phyloP scores from a whole-genome alignment of 768 basidiomycete species.

The Crassisporium funariophilum region DNA sequence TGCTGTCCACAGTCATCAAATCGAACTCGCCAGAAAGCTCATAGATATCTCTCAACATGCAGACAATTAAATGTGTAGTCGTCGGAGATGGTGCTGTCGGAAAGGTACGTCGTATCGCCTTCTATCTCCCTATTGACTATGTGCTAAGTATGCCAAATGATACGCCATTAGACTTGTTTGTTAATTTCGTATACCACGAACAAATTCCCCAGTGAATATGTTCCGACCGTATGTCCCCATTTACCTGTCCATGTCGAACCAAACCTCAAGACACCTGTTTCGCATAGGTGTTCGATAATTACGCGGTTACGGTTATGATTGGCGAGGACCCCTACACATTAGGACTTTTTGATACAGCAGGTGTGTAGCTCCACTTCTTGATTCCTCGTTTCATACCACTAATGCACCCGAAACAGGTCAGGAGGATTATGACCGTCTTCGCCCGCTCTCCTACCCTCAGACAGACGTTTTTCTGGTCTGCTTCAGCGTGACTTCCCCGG shows the following conservation, averaged over 20 bases:
- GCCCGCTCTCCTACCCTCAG: slow-evolving; percentile 98
- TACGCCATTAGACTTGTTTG: slow-evolving; percentile 78
- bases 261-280: slow-evolving; percentile 16
- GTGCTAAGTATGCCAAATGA: slow-evolving; percentile 7
- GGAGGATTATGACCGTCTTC: slow-evolving; percentile 99
- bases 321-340: slow-evolving; percentile 99
- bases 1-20: slow-evolving; percentile 13
- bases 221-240: slow-evolving; percentile 80
- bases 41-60: slow-evolving; percentile 56
- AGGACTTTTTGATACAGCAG: slow-evolving; percentile 98
- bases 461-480: slow-evolving; percentile 99
- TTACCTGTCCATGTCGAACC: slow-evolving; percentile 26
- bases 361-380: slow-evolving; percentile 52
- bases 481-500: slow-evolving; percentile 98
- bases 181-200: slow-evolving; percentile 97
- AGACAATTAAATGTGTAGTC: slow-evolving; percentile 97
- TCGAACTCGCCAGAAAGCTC: slow-evolving; percentile 11
- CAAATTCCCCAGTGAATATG: slow-evolving; percentile 99
- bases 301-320: slow-evolving; percentile 99
- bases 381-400: slow-evolving; percentile 3
- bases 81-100: slow-evolving; percentile 98
- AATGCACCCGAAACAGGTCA: slow-evolving; percentile 60
- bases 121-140: slow-evolving; percentile 10
- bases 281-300: slow-evolving; percentile 88
- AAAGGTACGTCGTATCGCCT: slow-evolving; percentile 65